Percentiles rank a stretch among this genome's conserved stretches.
Evolutionary conservation across 495 filamentous ascomycete genomes (phyloP).

Genomic region (Aspergillus bridgeri): DNA sequence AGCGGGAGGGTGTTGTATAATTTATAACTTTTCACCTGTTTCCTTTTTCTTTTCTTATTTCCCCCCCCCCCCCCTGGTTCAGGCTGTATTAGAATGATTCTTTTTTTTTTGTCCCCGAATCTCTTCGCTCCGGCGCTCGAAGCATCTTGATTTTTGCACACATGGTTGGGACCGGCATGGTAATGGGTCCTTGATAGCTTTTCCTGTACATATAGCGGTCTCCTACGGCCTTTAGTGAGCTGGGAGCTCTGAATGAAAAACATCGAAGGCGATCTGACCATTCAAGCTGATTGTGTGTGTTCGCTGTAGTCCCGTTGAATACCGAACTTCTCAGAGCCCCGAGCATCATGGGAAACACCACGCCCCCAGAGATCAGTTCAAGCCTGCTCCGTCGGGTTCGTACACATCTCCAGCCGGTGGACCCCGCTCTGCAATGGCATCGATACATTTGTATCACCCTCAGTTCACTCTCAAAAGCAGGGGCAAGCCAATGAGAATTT

Average conservation of each 20-base stretch:
- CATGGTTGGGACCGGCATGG: constrained; percentile 47
- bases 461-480: too few relatives aligned
- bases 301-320: too few relatives aligned
- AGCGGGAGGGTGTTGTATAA: constrained; percentile 26
- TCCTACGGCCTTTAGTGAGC: constrained; percentile 27
- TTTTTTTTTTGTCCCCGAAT: constrained; percentile 29
- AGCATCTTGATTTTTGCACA: constrained; percentile 38
- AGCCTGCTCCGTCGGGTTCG: too few relatives aligned
- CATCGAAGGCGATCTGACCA: neutral
- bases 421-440: too few relatives aligned
- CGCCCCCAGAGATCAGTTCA: too few relatives aligned
- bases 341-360: too few relatives aligned
- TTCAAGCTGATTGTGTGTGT: too few relatives aligned
- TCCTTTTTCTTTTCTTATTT: constrained; percentile 27
- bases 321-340: too few relatives aligned
- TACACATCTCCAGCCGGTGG: too few relatives aligned
- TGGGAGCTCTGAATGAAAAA: neutral
- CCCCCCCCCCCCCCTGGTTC: too few relatives aligned
- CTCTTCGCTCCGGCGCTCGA: constrained; percentile 51
- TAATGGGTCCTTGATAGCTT: constrained; percentile 39
- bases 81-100: constrained; percentile 45
- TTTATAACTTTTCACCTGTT: constrained; percentile 16
- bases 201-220: constrained; percentile 49
- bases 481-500: neutral
- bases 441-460: too few relatives aligned